Conservation (phyloP, 192 early-diverging fungal genomes). For the Backusella australiensis region DNA sequence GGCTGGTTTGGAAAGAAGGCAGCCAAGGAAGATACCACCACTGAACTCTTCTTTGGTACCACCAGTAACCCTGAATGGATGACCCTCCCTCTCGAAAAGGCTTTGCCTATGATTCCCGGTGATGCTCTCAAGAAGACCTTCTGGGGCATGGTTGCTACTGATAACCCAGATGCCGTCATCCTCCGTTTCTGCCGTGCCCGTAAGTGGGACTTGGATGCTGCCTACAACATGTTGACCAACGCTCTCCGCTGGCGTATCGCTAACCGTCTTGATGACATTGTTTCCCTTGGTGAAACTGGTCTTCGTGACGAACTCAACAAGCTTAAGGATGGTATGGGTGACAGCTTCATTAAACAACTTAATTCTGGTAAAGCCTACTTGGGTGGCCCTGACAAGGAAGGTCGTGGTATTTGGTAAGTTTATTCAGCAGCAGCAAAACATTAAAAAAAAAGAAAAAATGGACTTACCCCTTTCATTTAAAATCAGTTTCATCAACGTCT, state of each 20-base stretch:
- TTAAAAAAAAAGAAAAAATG: background rate
- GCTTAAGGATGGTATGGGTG: slow-evolving; percentile 32
- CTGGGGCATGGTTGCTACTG: slow-evolving; percentile 58
- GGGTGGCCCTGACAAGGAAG: slow-evolving; percentile 47
- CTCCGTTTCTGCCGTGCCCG: slow-evolving; percentile 84
- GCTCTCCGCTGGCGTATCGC: slow-evolving; percentile 75
- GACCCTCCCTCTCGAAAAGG: slow-evolving; percentile 20
- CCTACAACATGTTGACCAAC: slow-evolving; percentile 66
- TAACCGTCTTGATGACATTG: slow-evolving; percentile 44
- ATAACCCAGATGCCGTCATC: slow-evolving; percentile 71
- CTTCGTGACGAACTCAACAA: slow-evolving; percentile 35
- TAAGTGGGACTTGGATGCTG: slow-evolving; percentile 83
- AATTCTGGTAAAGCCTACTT: slow-evolving; percentile 46
- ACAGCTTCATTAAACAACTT: slow-evolving; percentile 39
- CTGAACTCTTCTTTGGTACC: slow-evolving; percentile 12
- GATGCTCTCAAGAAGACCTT: slow-evolving; percentile 50
- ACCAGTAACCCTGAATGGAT: background rate
- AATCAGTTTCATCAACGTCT: slow-evolving; percentile 49
- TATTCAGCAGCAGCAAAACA: background rate
- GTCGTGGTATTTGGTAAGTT: slow-evolving; percentile 54
- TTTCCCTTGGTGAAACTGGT: slow-evolving; percentile 41
- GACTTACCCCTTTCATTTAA: background rate
- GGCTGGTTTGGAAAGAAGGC: slow-evolving; percentile 20
- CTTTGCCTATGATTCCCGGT: slow-evolving; percentile 22
- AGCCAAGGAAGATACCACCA: background rate